Evolutionary conservation across 495 filamentous ascomycete species (phyloP).

Genomic region (Collariella sp.): DNA sequence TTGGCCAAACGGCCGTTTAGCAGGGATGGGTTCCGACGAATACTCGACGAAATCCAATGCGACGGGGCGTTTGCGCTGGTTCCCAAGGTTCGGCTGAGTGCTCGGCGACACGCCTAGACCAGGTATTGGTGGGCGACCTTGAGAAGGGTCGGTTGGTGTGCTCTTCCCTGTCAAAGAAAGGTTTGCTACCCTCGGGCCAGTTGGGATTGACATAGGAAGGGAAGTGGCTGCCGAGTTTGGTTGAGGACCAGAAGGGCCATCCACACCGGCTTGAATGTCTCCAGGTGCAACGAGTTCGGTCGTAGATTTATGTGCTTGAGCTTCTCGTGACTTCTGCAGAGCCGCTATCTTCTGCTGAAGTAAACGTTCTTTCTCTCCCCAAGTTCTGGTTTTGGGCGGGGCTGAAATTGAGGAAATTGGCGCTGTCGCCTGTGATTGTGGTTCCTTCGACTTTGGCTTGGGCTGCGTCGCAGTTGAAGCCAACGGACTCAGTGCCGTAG

Average conservation of each 20-base stretch:
- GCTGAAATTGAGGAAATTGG: slow-evolving; percentile 9
- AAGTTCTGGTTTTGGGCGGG: slow-evolving; percentile 25
- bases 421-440: slow-evolving; percentile 3
- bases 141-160: not conserved
- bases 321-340: slow-evolving; percentile 35
- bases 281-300: slow-evolving; percentile 1
- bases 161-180: not conserved
- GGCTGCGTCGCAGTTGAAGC: slow-evolving; percentile 3
- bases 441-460: slow-evolving; percentile 9
- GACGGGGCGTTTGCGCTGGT: slow-evolving; percentile 66
- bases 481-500: slow-evolving; percentile 3
- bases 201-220: not conserved
- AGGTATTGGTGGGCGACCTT: slow-evolving; percentile 5
- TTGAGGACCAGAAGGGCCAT: not conserved
- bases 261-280: not conserved
- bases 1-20: slow-evolving; percentile 57
- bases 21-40: slow-evolving; percentile 32
- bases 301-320: slow-evolving; percentile 14
- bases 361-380: slow-evolving; percentile 37
- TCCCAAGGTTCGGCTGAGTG: slow-evolving; percentile 4
- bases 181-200: not conserved
- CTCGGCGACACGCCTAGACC: slow-evolving; percentile 8
- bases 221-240: not conserved
- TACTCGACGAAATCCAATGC: slow-evolving; percentile 72
- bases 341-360: slow-evolving; percentile 41